Evolutionary conservation across 345 rosid genomes (phyloP).

Genomic region (Ricinus communis): DNA sequence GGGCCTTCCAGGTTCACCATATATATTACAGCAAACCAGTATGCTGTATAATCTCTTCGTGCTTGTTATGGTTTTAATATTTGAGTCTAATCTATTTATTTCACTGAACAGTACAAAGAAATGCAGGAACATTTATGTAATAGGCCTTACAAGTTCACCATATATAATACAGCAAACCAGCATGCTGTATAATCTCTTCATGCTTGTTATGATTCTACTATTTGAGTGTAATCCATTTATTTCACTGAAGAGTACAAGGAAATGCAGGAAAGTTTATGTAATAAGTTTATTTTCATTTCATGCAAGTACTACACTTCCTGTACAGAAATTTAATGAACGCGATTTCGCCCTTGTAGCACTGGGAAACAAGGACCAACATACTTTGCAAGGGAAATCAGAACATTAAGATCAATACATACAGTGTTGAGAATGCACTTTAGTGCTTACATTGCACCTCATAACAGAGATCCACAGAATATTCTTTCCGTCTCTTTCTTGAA

Average conservation of each 20-base stretch:
- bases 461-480: too few relatives aligned
- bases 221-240: too few relatives aligned
- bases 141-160: neutral
- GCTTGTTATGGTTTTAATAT: neutral
- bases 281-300: neutral
- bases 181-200: neutral
- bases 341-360: too few relatives aligned
- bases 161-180: neutral
- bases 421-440: too few relatives aligned
- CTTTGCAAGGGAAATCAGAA: too few relatives aligned
- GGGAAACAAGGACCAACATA: too few relatives aligned
- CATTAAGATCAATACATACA: too few relatives aligned
- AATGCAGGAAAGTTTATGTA: neutral
- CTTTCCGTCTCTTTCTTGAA: too few relatives aligned
- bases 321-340: neutral
- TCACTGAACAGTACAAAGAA: neutral
- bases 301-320: neutral
- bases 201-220: neutral
- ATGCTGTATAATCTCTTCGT: neutral
- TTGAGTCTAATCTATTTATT: too few relatives aligned
- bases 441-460: too few relatives aligned
- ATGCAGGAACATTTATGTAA: neutral
- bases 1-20: neutral
- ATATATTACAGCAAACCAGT: neutral
- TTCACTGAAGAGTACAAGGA: neutral